Percentiles rank a stretch among this genome's conserved stretches.
These are phyloP conservation scores for Cystofilobasidium capitatum DNA, from an alignment of 768 basidiomycete genomes.

Conservation along the genomic window DNA sequence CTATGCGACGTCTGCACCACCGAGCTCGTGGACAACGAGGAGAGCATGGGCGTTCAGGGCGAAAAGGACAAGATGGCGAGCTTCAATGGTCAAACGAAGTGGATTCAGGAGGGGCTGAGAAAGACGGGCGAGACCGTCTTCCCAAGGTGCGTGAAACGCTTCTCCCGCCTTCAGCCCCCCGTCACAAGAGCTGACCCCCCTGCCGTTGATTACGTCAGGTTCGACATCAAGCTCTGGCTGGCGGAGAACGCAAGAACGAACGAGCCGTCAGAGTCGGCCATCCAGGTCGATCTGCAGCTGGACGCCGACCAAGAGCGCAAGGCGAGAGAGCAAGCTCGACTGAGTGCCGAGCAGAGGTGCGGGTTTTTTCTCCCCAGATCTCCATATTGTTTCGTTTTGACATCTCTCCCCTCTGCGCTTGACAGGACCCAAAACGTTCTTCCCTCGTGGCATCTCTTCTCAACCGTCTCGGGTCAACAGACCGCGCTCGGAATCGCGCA, in stretches of 20 bases:
- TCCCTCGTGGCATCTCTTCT: constrained; percentile 90
- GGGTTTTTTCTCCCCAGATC: constrained; percentile 18
- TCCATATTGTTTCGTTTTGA: too few species aligned
- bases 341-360: constrained; percentile 67
- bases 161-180: not conserved
- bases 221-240: constrained; percentile 76
- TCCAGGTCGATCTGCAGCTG: constrained; percentile 64
- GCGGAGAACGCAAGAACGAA: constrained; percentile 43
- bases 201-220: constrained; percentile 42
- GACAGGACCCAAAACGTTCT: constrained; percentile 69
- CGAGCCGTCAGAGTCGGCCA: constrained; percentile 36
- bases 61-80: constrained; percentile 92
- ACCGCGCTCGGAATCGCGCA: constrained; percentile 58
- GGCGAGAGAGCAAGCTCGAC: constrained; percentile 58
- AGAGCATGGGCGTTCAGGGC: constrained; percentile 69
- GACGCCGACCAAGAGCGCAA: constrained; percentile 81
- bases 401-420: too few species aligned
- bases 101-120: constrained; percentile 75
- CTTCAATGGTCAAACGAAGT: constrained; percentile 83
- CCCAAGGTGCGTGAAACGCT: constrained; percentile 60
- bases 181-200: not conserved
- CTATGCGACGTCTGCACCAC: constrained; percentile 75
- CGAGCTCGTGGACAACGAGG: constrained; percentile 84
- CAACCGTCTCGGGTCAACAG: constrained; percentile 84
- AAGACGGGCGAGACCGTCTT: constrained; percentile 79